Conservation (phyloP, 2,329 filamentous ascomycete genomes). For the Alternaria arborescens region DNA sequence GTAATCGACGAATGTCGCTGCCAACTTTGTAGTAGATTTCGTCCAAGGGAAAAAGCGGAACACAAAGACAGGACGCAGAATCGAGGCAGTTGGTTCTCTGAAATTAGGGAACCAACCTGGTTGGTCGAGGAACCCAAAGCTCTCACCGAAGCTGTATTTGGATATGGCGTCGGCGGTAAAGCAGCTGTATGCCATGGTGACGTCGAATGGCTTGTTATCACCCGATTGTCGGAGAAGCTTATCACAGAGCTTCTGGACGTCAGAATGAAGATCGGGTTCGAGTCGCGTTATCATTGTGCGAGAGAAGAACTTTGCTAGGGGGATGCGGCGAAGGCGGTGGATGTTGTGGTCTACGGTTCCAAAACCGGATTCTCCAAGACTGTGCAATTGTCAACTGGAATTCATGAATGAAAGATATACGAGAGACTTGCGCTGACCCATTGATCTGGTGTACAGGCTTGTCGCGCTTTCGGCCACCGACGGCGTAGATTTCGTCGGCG, state of each 20-base stretch:
- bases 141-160: conserved; percentile 34
- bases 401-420: not conserved
- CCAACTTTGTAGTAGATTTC: conserved; percentile 27
- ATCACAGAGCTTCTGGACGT: conserved; percentile 36
- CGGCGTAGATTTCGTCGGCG: conserved; percentile 42
- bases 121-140: conserved; percentile 36
- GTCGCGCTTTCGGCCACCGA: conserved; percentile 34
- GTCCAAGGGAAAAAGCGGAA: conserved; percentile 39
- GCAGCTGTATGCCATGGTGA: conserved; percentile 39
- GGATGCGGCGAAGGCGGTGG: conserved; percentile 43
- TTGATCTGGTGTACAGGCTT: conserved; percentile 40
- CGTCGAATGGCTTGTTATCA: conserved; percentile 27
- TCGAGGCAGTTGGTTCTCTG: conserved; percentile 28
- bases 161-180: conserved; percentile 38
- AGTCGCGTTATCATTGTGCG: conserved; percentile 35
- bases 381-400: not conserved
- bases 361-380: conserved; percentile 34
- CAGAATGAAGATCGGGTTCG: conserved; percentile 31
- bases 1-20: conserved; percentile 29
- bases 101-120: conserved; percentile 39
- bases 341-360: conserved; percentile 39
- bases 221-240: conserved; percentile 34
- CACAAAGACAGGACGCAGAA: conserved; percentile 33
- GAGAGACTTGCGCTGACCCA: conserved; percentile 31
- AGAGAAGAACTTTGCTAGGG: conserved; percentile 50